Conservation (phyloP, 78 protist genomes). For the Dictyostelium intermedium region DNA sequence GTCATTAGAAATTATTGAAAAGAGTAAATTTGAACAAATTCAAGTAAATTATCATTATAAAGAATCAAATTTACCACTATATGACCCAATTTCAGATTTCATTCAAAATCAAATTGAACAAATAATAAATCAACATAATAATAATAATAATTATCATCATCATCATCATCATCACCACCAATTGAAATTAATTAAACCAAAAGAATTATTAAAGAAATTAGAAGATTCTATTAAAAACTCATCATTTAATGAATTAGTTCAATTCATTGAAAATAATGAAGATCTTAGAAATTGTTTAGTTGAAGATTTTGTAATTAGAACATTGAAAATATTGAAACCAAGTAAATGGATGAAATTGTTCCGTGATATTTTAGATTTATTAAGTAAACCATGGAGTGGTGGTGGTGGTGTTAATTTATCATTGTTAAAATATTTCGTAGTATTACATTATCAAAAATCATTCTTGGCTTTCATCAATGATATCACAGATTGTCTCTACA, state of each 20-base stretch:
- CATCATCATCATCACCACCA: neutral
- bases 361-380: neutral
- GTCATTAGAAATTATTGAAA: neutral
- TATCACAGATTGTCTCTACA: slow-evolving; percentile 8
- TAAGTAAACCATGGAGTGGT: neutral
- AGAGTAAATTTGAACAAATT: slow-evolving; percentile 18
- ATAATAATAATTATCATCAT: neutral
- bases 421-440: neutral
- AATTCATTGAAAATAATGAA: neutral
- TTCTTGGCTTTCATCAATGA: neutral
- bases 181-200: neutral
- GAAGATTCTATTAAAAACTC: neutral
- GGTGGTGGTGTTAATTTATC: neutral
- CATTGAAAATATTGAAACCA: slow-evolving; percentile 1
- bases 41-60: neutral
- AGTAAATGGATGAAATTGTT: slow-evolving; percentile 15
- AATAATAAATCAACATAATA: neutral
- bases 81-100: neutral
- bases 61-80: slow-evolving; percentile 13
- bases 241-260: neutral
- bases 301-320: neutral
- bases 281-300: neutral
- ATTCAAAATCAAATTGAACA: slow-evolving; percentile 10
- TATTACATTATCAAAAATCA: neutral
- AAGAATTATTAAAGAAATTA: neutral